Percentiles rank a stretch among this genome's conserved stretches.
These are phyloP conservation scores for Solanum hybrid DNA, from an alignment of 305 asterid genomes.

Conservation along the genomic window DNA sequence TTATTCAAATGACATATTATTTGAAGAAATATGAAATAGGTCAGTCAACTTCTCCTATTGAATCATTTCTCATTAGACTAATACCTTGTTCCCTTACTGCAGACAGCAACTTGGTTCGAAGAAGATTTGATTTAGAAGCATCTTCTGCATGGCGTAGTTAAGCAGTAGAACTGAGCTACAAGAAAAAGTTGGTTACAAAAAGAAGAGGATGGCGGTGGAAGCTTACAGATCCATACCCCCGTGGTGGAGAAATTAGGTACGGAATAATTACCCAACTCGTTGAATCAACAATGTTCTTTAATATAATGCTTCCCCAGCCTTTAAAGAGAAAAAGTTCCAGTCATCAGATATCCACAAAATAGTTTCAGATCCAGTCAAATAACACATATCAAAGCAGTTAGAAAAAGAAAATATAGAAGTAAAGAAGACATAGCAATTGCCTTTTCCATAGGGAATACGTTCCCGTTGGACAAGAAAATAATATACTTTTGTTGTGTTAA, in stretches of 20 bases:
- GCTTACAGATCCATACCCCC: too few relatives aligned
- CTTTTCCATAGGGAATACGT: not conserved
- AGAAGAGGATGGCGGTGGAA: not conserved
- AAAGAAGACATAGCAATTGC: not conserved
- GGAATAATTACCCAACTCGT: not conserved
- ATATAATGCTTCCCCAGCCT: not conserved
- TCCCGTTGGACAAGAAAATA: conserved; percentile 14
- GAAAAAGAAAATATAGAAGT: not conserved
- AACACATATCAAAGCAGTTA: not conserved
- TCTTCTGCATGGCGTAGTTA: conserved; percentile 89
- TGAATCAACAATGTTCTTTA: not conserved
- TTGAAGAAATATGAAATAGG: not conserved
- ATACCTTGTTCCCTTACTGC: conserved; percentile 4
- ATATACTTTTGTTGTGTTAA: not conserved
- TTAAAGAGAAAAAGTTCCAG: not conserved
- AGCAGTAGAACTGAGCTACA: conserved; percentile 3
- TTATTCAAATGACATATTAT: not conserved
- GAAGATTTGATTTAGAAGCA: conserved; percentile 57
- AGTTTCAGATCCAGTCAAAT: not conserved
- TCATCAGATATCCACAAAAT: not conserved
- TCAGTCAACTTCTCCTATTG: not conserved
- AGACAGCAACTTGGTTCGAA: conserved; percentile 97
- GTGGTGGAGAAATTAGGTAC: not conserved
- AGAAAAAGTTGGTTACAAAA: not conserved
- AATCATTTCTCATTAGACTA: not conserved